A percentile compares a stretch with the other conserved stretches of the same genome.
Conservation (phyloP, 352 stramenopile species). For the Aphanomyces stellatus region DNA sequence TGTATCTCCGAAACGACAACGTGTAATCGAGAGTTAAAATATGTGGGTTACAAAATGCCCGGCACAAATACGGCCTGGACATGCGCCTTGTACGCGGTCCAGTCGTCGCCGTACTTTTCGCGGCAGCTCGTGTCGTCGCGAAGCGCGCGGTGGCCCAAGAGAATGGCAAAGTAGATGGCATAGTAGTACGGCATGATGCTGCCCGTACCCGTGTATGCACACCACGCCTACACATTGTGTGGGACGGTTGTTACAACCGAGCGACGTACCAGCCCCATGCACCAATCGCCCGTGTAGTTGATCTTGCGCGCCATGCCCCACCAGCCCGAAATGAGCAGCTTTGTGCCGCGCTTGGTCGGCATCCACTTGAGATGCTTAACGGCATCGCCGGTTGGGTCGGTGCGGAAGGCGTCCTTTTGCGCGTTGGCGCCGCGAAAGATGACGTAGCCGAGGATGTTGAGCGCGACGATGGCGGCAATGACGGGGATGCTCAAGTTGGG, state of each 20-base stretch:
- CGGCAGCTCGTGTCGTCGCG: conserved; percentile 34
- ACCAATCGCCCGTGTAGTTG: conserved; percentile 85
- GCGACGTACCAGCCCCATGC: conserved; percentile 63
- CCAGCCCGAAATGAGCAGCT: conserved; percentile 81
- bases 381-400: conserved; percentile 38
- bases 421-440: conserved; percentile 79
- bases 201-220: conserved; percentile 30
- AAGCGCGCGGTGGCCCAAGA: conserved; percentile 68
- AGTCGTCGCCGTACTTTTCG: conserved; percentile 43
- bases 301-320: conserved; percentile 88
- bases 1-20: conserved; percentile 60
- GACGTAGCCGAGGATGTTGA: conserved; percentile 68
- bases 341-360: conserved; percentile 66
- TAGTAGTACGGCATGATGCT: conserved; percentile 85
- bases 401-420: conserved; percentile 86
- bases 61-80: conserved; percentile 21
- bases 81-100: conserved; percentile 33
- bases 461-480: conserved; percentile 35
- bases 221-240: conserved; percentile 24
- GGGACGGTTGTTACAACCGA: not conserved
- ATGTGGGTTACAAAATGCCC: not conserved
- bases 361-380: conserved; percentile 66
- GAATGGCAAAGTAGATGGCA: conserved; percentile 85
- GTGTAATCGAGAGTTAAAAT: too few species aligned
- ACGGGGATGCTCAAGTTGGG: conserved; percentile 31